Percentiles rank a stretch among this genome's conserved stretches.
Evolutionary conservation across 2,329 filamentous ascomycete species (phyloP).

Genomic region (Pseudogymnoascus pannorum): DNA sequence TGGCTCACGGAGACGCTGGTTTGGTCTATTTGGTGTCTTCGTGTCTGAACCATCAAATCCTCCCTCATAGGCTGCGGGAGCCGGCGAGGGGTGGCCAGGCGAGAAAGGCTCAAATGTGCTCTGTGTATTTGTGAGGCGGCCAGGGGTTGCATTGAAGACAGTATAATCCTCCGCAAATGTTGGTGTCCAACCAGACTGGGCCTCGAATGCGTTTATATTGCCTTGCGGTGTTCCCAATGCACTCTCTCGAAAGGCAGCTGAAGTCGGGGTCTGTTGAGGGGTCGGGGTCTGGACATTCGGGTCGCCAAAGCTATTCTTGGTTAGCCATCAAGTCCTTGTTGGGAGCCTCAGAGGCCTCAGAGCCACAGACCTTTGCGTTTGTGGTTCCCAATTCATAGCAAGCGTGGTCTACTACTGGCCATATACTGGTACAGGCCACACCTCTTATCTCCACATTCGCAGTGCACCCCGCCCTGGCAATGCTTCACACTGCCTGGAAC

Average conservation of each 20-base stretch:
- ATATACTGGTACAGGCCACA: neutral
- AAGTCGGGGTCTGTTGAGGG: constrained; percentile 50
- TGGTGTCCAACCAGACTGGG: constrained; percentile 49
- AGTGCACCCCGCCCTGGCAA: neutral
- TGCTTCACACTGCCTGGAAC: neutral
- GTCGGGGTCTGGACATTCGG: constrained; percentile 54
- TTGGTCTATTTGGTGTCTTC: constrained; percentile 36
- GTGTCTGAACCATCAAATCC: constrained; percentile 37
- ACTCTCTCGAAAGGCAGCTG: constrained; percentile 46
- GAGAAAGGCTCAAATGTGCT: constrained; percentile 32
- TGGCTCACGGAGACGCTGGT: constrained; percentile 28
- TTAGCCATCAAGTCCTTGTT: constrained; percentile 30
- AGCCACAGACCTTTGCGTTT: constrained; percentile 43
- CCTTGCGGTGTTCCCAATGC: constrained; percentile 50
- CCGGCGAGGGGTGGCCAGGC: constrained; percentile 36
- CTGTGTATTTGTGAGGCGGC: constrained; percentile 39
- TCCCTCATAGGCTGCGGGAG: constrained; percentile 18
- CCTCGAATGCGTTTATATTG: constrained; percentile 40
- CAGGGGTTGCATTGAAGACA: constrained; percentile 58
- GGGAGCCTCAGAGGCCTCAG: neutral
- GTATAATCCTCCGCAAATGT: constrained; percentile 59
- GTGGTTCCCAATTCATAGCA: constrained; percentile 60
- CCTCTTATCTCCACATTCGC: neutral
- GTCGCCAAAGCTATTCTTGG: constrained; percentile 50
- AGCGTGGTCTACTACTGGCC: constrained; percentile 9